These are phyloP conservation scores for Trametes polyzona DNA, from an alignment of 1,284 basidiomycete species.

Conservation along the genomic window DNA sequence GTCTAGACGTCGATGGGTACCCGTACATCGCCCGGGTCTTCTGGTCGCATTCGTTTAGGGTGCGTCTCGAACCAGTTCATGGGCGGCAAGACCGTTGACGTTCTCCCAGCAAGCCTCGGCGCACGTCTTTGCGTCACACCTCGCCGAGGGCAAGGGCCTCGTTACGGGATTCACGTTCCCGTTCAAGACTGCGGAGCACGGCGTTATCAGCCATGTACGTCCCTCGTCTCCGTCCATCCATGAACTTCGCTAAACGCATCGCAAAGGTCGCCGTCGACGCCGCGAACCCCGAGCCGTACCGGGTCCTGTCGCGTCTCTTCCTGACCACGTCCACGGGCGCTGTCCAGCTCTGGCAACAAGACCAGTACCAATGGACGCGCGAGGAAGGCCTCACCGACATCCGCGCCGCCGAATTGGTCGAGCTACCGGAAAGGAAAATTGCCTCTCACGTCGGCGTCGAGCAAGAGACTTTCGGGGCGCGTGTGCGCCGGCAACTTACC, in stretches of 20 bases:
- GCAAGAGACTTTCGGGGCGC: constrained; percentile 60
- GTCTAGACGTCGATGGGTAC: constrained; percentile 56
- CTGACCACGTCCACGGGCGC: constrained; percentile 81
- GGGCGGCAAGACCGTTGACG: neutral
- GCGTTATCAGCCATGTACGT: constrained; percentile 72
- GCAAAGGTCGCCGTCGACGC: constrained; percentile 62
- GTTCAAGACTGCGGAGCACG: constrained; percentile 75
- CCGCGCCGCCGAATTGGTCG: constrained; percentile 70
- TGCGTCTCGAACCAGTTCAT: constrained; percentile 40
- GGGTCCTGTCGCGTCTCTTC: constrained; percentile 53
- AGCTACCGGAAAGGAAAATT: constrained; percentile 73
- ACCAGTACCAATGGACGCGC: constrained; percentile 72
- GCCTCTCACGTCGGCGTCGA: constrained; percentile 44
- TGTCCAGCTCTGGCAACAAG: constrained; percentile 75
- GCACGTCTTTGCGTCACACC: constrained; percentile 62
- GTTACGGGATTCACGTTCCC: constrained; percentile 69
- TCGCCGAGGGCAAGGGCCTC: constrained; percentile 58
- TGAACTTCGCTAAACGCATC: constrained; percentile 15
- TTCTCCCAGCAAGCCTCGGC: constrained; percentile 48
- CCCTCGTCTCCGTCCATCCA: neutral
- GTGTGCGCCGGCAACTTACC: constrained; percentile 62
- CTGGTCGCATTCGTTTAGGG: constrained; percentile 67
- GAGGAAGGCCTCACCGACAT: constrained; percentile 83
- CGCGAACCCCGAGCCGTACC: constrained; percentile 45
- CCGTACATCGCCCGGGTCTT: constrained; percentile 73